Base-by-base conservation (phyloP, 257 asterid genomes). In the Plantago elongata region DNA sequence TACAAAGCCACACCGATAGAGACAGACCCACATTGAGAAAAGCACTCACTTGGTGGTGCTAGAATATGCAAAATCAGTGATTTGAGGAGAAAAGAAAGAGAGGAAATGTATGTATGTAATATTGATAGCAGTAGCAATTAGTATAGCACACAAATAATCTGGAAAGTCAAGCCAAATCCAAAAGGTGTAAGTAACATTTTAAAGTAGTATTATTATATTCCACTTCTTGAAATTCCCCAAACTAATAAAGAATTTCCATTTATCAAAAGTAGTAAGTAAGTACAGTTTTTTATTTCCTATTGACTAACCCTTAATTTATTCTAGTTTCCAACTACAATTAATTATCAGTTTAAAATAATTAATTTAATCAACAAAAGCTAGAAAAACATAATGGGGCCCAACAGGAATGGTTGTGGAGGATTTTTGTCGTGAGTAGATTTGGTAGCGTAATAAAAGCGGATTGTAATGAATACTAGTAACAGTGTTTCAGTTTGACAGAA, bases 1-100 rank as follows among this genome's bases (percentile, higher is more conserved):
- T 52, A 70, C 60, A 77, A 69, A 51, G 60, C 68, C 15, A 49
- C 61, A 66, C 27, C 27, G 61, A 69, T 57, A 67, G 61, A 67
- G 59, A 67, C 22, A 67, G 59, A 67, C 22, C 67, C 81, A 65
- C 80, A 65, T 69, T 65, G 72, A 76, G 63, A 72, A 74, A 80
- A 62, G 62, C 75, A 75, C 59, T 68, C 62, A 15, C 49, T 34
- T 0, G 40, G 40, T 34, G 8, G 40, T 34, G 40, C 40, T 34
- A 0, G 8, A 34, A 34, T 34, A 7, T 34, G 40, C 40, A 34
- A 34, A 34, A 34, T 3, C 40, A 63, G 60, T 63, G 30, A 30
- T 66, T 57, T 76, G 77, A 64, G 69, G 47, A 61, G 27, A 22
- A 27, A 14, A 60, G 10, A 4, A 30, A 15, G 60, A 70, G 40